Conservation (phyloP, 2,329 filamentous ascomycete genomes). For the Septoria petroselini region DNA sequence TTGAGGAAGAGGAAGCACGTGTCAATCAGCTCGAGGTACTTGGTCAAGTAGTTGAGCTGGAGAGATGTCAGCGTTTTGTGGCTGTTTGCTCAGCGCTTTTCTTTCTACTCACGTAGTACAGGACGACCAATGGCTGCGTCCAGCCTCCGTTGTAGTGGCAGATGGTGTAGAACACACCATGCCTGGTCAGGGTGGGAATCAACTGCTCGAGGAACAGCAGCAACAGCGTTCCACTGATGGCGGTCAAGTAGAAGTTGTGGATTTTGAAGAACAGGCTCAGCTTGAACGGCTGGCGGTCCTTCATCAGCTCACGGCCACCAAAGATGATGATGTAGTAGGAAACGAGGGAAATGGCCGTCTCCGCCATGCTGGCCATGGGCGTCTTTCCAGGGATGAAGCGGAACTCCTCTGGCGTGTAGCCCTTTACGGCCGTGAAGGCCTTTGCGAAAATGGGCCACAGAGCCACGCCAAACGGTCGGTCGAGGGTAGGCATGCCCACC, state of each 20-base stretch:
- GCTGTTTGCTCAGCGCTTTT: background rate
- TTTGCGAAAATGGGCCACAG: conserved; percentile 95
- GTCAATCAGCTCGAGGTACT: conserved; percentile 93
- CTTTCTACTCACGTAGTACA: conserved; percentile 80
- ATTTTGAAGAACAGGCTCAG: conserved; percentile 87
- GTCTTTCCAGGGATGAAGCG: conserved; percentile 76
- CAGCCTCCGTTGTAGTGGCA: conserved; percentile 80
- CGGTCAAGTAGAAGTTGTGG: conserved; percentile 92
- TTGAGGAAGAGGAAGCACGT: conserved; percentile 97
- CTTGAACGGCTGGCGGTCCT: conserved; percentile 78
- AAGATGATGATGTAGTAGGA: conserved; percentile 94
- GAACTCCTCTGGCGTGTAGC: conserved; percentile 85
- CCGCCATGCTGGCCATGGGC: conserved; percentile 83
- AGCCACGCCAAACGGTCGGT: conserved; percentile 85
- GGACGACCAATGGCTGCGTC: conserved; percentile 86
- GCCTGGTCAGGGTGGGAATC: conserved; percentile 72
- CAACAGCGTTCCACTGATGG: conserved; percentile 76
- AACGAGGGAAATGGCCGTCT: conserved; percentile 75
- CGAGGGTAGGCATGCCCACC: conserved; percentile 68
- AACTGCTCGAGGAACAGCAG: conserved; percentile 88
- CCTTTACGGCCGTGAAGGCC: conserved; percentile 70
- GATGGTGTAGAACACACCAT: conserved; percentile 85
- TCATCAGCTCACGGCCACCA: conserved; percentile 88
- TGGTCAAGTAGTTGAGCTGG: conserved; percentile 96
- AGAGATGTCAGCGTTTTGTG: conserved; percentile 12